A percentile compares a stretch with the other conserved stretches of the same genome.
Conservation (phyloP, 2,329 filamentous ascomycete genomes). For the Thielaviopsis populi region DNA sequence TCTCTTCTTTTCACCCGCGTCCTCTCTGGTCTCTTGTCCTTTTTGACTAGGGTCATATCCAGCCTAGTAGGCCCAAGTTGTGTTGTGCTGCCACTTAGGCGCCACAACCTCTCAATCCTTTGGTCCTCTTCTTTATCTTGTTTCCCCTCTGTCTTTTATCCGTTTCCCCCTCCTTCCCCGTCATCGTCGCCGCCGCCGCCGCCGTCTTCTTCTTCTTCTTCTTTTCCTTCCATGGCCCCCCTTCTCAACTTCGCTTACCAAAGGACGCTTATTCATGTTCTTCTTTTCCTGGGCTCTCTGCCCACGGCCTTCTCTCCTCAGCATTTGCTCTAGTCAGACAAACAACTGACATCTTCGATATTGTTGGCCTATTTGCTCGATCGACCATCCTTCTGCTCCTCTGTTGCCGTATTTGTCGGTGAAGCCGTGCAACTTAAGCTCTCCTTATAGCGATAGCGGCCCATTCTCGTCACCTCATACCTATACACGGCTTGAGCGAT, state of each 20-base stretch:
- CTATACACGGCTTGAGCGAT: too few relatives aligned
- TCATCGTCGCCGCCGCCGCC: background rate
- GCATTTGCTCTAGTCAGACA: background rate
- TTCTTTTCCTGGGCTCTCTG: background rate
- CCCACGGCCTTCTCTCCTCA: background rate
- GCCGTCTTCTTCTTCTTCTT: background rate
- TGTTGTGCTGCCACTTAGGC: background rate
- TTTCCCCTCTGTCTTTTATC: too few relatives aligned
- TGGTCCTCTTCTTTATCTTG: background rate
- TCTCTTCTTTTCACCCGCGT: background rate
- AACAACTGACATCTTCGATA: background rate
- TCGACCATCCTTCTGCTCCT: background rate
- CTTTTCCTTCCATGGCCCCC: too few relatives aligned
- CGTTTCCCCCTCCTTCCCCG: too few relatives aligned
- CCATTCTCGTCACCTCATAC: too few relatives aligned
- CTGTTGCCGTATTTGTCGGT: background rate
- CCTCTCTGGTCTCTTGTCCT: background rate
- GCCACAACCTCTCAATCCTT: background rate
- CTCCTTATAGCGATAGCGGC: background rate
- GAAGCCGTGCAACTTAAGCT: background rate
- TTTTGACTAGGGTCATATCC: background rate
- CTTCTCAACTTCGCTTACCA: background rate
- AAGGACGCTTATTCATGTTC: background rate
- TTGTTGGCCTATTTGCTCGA: background rate
- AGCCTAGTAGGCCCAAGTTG: background rate